These are phyloP conservation scores for Tylopilus plumbeoviolaceoides DNA, from an alignment of 768 basidiomycete species.

Conservation along the genomic window DNA sequence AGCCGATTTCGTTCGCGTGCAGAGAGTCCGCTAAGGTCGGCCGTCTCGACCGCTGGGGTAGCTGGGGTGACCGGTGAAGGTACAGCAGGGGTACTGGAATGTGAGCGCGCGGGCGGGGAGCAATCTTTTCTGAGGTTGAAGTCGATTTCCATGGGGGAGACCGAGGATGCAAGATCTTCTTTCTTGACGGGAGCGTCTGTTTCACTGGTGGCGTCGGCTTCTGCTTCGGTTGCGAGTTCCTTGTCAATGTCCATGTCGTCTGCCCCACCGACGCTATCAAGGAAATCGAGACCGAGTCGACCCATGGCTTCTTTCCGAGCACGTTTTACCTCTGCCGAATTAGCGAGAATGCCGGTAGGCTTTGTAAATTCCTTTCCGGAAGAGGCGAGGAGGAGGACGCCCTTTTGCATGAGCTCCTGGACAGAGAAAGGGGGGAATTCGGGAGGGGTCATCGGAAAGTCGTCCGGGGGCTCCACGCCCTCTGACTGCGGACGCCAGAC, in stretches of 20 bases:
- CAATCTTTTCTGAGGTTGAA: conserved; percentile 38
- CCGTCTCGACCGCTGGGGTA: conserved; percentile 34
- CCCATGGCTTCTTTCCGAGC: conserved; percentile 88
- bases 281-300: conserved; percentile 82
- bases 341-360: conserved; percentile 67
- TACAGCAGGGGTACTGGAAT: conserved; percentile 41
- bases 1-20: conserved; percentile 91
- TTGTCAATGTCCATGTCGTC: conserved; percentile 86
- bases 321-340: conserved; percentile 75
- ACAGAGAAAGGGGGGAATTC: conserved; percentile 78
- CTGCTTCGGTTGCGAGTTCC: conserved; percentile 63
- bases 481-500: conserved; percentile 53
- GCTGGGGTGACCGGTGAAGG: conserved; percentile 47
- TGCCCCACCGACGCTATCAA: conserved; percentile 62
- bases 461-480: conserved; percentile 21
- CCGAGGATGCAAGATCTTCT: conserved; percentile 33
- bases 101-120: conserved; percentile 39
- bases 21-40: conserved; percentile 60
- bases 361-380: conserved; percentile 90
- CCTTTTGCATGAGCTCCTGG: conserved; percentile 68
- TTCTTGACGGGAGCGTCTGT: conserved; percentile 36
- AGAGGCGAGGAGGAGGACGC: conserved; percentile 79
- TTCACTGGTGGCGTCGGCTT: conserved; percentile 44
- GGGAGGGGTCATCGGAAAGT: conserved; percentile 35
- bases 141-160: conserved; percentile 46